Conservation (phyloP, 805 yeast genomes). For the Starmerella lactis-condensi region DNA sequence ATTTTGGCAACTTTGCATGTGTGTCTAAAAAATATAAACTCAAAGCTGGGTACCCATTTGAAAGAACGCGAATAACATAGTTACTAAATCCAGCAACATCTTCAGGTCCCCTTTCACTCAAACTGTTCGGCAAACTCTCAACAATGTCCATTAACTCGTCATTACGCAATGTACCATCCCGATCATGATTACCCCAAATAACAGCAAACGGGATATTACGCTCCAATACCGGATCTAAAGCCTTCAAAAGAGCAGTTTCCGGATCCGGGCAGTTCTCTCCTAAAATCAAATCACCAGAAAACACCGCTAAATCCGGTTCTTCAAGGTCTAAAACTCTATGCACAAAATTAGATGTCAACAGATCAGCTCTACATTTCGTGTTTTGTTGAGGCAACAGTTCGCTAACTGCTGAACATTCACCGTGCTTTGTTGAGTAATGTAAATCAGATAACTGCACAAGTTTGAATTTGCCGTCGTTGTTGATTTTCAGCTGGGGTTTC, state of each 20-base stretch:
- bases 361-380: conserved; percentile 70
- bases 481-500: conserved; percentile 10
- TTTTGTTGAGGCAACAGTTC: no score
- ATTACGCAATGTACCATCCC: conserved; percentile 55
- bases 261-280: conserved; percentile 70
- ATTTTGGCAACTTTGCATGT: conserved; percentile 48
- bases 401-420: conserved; percentile 48
- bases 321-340: conserved; percentile 50
- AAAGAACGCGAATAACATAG: conserved; percentile 34
- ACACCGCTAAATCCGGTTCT: conserved; percentile 64
- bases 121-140: conserved; percentile 44
- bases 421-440: conserved; percentile 73
- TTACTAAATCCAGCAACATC: conserved; percentile 72
- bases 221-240: conserved; percentile 45
- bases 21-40: conserved; percentile 66
- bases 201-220: conserved; percentile 67
- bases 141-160: conserved; percentile 41
- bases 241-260: conserved; percentile 63
- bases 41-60: conserved; percentile 27
- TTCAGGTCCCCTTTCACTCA: conserved; percentile 44
- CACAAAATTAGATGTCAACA: conserved; percentile 44
- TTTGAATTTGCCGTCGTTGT: conserved; percentile 37
- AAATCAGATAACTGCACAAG: conserved; percentile 80
- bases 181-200: conserved; percentile 87
- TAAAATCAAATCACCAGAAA: conserved; percentile 83